phyloP scores from a whole-genome alignment of 179 eudicot genomes.

The Gypsophila paniculata region DNA sequence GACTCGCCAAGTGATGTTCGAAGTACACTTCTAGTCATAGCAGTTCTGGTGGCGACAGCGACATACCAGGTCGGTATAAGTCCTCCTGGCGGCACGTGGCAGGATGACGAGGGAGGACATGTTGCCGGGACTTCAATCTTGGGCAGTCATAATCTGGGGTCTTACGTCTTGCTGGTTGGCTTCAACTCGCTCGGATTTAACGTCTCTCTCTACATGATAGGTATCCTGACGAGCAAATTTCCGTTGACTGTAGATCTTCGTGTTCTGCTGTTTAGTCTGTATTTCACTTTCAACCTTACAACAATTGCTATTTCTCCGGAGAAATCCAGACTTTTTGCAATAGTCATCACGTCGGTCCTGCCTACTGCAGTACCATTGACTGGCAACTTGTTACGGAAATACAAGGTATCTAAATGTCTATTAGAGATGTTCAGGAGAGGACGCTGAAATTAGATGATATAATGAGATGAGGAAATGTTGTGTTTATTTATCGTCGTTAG shows the following conservation, averaged over 20 bases:
- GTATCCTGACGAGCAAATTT: slow-evolving; percentile 28
- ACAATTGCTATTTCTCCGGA: slow-evolving; percentile 25
- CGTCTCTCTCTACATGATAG: slow-evolving; percentile 35
- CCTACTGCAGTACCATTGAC: slow-evolving; percentile 26
- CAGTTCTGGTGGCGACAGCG: slow-evolving; percentile 40
- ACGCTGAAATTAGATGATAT: background rate
- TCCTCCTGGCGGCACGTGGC: slow-evolving; percentile 54
- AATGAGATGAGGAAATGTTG: background rate
- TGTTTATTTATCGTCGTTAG: too few species aligned
- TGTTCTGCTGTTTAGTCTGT: slow-evolving; percentile 26
- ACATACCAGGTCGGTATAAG: slow-evolving; percentile 43
- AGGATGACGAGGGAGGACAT: slow-evolving; percentile 27
- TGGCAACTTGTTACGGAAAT: slow-evolving; percentile 19
- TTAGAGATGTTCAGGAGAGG: background rate
- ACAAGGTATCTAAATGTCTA: background rate
- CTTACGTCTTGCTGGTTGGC: slow-evolving; percentile 26
- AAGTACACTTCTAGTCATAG: slow-evolving; percentile 36
- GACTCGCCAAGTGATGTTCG: slow-evolving; percentile 49
- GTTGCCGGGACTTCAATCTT: slow-evolving; percentile 41
- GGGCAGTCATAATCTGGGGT: slow-evolving; percentile 17
- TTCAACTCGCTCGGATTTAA: slow-evolving; percentile 40
- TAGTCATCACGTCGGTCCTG: slow-evolving; percentile 26
- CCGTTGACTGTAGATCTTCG: slow-evolving; percentile 33
- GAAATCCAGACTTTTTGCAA: slow-evolving; percentile 10
- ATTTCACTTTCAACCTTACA: slow-evolving; percentile 27